Evolutionary conservation across 2,329 filamentous ascomycete genomes (phyloP), one percentile per base, ranked within the genome.

Genomic region (Thermoascus crustaceus): DNA sequence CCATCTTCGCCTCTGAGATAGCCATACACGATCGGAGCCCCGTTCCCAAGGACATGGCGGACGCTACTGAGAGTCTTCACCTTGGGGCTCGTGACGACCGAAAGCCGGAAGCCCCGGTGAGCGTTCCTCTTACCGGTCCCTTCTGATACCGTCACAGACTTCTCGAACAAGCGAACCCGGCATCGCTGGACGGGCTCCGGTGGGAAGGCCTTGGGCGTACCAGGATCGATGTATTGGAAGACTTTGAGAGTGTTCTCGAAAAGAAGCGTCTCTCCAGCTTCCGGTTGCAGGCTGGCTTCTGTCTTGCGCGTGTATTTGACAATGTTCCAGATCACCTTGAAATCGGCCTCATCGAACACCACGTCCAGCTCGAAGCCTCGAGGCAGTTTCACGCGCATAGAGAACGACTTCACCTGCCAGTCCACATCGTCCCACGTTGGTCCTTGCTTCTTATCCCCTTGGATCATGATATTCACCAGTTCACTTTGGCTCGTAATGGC

Each of bases 241-340:
- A 80, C 75, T 29, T 76, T 76, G 6, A 94, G 64, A 1, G 75
- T 78, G 5, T 76, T 72, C 48, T 80, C 76, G 54, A 85, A 86
- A 2, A 82, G 69, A 37, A 82, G 60, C 2, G 68, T 68, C 60
- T 95, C 88, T 34, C 85, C 82, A 19, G 71, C 68, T 25, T 77
- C 73, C 5, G 79, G 76, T 22, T 77, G 76, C 26, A 94, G 68
- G 34, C 77, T 83, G 17, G 72, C 71, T 51, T 87, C 81, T 2
- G 89, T 76, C 49, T 83, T 85, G 45, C 73, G 75, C 17, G 82
- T 85, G 55, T 93, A 89, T 40, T 94, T 85, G 45, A 87, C 85
- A 59, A 93, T 85, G 48, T 78, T 82, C 76, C 81, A 88, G 7
- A 94, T 62, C 43, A 75, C 78, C 42, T 80, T 76, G 63, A 83